Percentiles rank a stretch among this genome's conserved stretches.
Evolutionary conservation across 768 basidiomycete genomes (phyloP).

Genomic region (Naematelia aurantialba): DNA sequence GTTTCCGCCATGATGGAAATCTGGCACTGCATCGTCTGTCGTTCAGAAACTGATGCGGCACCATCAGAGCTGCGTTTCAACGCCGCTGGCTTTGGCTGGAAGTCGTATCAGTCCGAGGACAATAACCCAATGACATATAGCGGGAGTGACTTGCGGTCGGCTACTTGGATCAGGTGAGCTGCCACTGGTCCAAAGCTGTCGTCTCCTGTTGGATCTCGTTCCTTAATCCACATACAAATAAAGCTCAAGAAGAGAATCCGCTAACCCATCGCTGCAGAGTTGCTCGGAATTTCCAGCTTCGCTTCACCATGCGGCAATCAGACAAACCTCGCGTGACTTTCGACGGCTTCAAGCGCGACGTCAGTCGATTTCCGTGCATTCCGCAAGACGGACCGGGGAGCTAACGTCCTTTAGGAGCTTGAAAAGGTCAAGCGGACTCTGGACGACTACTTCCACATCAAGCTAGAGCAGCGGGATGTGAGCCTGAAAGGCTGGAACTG

Average conservation of each 20-base stretch:
- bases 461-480: constrained; percentile 78
- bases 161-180: constrained; percentile 43
- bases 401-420: constrained; percentile 63
- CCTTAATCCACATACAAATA: too few species aligned
- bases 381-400: neutral
- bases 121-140: constrained; percentile 52
- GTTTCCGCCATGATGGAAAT: too few species aligned
- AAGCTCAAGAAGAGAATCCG: too few species aligned
- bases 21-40: too few species aligned
- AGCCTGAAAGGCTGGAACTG: constrained; percentile 98
- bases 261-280: constrained; percentile 53
- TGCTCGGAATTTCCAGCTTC: constrained; percentile 84
- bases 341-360: constrained; percentile 89
- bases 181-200: too few species aligned
- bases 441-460: constrained; percentile 81
- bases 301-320: constrained; percentile 65
- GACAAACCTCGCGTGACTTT: constrained; percentile 74
- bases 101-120: constrained; percentile 60
- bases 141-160: constrained; percentile 29
- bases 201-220: too few species aligned
- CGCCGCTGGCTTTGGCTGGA: constrained; percentile 90
- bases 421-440: constrained; percentile 75
- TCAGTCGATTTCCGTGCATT: constrained; percentile 51
- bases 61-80: constrained; percentile 67
- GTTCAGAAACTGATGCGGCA: too few species aligned